These are phyloP conservation scores for Fraxinus sp. DNA, from an alignment of 305 asterid species.

Conservation along the genomic window DNA sequence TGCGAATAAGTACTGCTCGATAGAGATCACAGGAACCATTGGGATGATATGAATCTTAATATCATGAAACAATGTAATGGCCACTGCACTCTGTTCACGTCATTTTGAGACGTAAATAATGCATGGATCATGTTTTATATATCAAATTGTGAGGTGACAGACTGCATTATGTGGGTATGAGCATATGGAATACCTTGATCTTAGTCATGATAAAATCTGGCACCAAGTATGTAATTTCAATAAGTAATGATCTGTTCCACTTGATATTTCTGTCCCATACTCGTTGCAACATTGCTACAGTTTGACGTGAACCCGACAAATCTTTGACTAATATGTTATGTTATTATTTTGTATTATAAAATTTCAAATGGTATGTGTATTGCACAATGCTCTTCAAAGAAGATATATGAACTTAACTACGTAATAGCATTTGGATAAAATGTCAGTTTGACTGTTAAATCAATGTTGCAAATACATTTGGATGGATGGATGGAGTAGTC, in stretches of 20 bases:
- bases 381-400: neutral
- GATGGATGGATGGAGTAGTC: neutral
- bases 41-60: neutral
- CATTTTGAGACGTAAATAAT: neutral
- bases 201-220: neutral
- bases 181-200: neutral
- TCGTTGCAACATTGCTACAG: neutral
- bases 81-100: neutral
- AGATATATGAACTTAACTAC: neutral
- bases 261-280: neutral
- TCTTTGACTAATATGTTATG: neutral
- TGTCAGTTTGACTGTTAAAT: neutral
- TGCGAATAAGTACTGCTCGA: neutral
- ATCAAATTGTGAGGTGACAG: constrained; percentile 4
- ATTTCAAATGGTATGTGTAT: neutral
- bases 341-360: neutral
- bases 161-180: neutral
- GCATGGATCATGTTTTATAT: neutral
- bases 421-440: neutral
- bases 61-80: constrained; percentile 1
- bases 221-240: neutral
- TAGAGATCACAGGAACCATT: neutral
- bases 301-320: neutral
- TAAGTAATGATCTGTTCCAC: neutral
- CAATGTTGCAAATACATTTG: neutral